phyloP scores from a whole-genome alignment of 176 grass and related monocot genomes.

The Miscanthus lutarioriparius region DNA sequence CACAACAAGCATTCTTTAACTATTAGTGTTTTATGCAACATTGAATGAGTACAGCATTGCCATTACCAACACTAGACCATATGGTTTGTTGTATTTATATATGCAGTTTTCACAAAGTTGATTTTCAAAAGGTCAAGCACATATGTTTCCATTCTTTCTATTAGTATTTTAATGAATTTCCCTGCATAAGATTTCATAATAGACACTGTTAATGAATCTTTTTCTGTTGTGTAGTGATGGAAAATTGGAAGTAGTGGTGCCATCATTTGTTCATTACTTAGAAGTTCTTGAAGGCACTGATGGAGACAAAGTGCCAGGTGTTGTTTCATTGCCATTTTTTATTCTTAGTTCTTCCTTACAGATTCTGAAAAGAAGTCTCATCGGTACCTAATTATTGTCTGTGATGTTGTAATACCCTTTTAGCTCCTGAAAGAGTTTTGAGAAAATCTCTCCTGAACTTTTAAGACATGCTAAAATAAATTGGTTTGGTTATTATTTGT shows the following conservation, averaged over 20 bases:
- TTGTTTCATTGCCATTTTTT: constrained; percentile 21
- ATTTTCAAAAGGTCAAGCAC: constrained; percentile 2
- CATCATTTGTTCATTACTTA: constrained; percentile 96
- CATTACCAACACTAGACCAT: constrained; percentile 7
- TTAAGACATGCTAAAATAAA: constrained; percentile 6
- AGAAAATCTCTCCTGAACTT: constrained; percentile 5
- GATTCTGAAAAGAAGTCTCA: constrained; percentile 8
- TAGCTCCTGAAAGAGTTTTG: constrained; percentile 23
- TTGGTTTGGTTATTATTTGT: constrained; percentile 7
- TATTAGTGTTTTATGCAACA: constrained; percentile 13
- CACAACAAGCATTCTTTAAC: background rate
- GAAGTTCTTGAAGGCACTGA: constrained; percentile 98
- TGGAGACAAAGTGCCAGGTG: constrained; percentile 94
- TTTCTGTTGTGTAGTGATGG: constrained; percentile 66
- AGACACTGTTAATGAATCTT: constrained; percentile 9
- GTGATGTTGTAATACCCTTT: constrained; percentile 11
- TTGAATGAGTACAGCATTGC: background rate
- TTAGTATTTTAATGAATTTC: constrained; percentile 3
- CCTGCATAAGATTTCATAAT: constrained; percentile 20
- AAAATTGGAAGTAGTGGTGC: constrained; percentile 90
- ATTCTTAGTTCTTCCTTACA: constrained; percentile 24
- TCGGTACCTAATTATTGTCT: background rate
- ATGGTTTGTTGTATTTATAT: constrained; percentile 12
- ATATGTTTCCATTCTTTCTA: background rate
- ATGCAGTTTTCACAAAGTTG: background rate